Evolutionary conservation across 2,329 filamentous ascomycete species (phyloP).

Genomic region (Thielaviopsis musarum): DNA sequence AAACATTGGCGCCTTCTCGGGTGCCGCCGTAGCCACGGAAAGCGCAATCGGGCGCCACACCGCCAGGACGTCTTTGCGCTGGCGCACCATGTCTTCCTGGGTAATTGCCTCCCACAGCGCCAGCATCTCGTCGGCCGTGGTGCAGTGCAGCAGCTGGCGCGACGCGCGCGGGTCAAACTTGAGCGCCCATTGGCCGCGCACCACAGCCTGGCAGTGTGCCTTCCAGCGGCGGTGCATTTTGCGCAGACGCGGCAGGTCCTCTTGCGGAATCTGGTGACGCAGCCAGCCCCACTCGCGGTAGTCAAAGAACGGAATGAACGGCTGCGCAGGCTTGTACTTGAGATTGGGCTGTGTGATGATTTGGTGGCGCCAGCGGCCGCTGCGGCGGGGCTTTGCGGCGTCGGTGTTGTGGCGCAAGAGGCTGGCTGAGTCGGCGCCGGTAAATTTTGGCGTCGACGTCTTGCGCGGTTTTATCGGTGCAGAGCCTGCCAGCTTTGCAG

Average conservation of each 20-base stretch:
- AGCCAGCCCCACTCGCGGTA: conserved; percentile 12
- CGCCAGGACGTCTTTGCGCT: background rate
- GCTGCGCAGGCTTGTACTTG: background rate
- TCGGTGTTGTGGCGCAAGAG: background rate
- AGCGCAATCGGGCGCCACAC: conserved; percentile 5
- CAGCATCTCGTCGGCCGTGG: conserved; percentile 18
- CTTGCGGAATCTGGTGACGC: conserved; percentile 7
- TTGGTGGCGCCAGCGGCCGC: conserved; percentile 2
- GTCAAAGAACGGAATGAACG: conserved; percentile 11
- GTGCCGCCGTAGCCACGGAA: conserved; percentile 1
- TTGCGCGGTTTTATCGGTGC: too few relatives aligned
- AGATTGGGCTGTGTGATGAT: conserved; percentile 1
- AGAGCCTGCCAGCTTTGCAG: background rate
- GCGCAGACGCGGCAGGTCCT: background rate
- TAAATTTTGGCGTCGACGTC: too few relatives aligned
- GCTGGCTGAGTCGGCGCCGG: background rate
- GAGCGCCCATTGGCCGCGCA: background rate
- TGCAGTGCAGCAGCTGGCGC: background rate
- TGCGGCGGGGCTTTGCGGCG: background rate
- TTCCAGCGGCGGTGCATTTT: conserved; percentile 13
- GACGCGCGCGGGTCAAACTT: background rate
- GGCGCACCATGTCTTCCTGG: background rate
- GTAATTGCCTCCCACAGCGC: conserved; percentile 18
- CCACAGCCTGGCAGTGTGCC: conserved; percentile 7
- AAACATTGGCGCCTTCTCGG: conserved; percentile 9